A percentile compares a stretch with the other conserved stretches of the same genome.
phyloP scores from a whole-genome alignment of 352 stramenopile species.

The Phytophthora cryptogea region DNA sequence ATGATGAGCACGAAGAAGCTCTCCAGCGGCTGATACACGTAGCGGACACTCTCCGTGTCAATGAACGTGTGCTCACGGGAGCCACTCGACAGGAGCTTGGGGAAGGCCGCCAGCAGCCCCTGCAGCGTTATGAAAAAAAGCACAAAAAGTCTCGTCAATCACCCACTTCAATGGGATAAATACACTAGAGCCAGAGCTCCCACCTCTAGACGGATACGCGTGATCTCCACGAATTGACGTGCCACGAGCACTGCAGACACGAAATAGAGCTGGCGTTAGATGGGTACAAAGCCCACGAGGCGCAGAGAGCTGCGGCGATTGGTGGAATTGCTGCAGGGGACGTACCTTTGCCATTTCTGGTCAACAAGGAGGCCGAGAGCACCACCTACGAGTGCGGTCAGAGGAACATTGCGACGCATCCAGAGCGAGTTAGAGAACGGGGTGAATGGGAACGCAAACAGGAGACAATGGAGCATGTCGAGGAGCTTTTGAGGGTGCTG shows the following conservation, averaged over 20 bases:
- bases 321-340: neutral
- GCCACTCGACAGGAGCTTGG: constrained; percentile 96
- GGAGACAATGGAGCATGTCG: neutral
- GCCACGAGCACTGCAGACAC: constrained; percentile 89
- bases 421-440: constrained; percentile 21
- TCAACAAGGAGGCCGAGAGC: constrained; percentile 94
- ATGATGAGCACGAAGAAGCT: constrained; percentile 98
- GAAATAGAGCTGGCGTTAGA: constrained; percentile 13
- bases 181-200: neutral
- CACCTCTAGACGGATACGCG: constrained; percentile 96
- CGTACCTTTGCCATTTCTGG: constrained; percentile 94
- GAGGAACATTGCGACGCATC: constrained; percentile 15
- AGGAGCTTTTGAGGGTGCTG: neutral
- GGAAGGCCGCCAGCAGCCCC: constrained; percentile 98
- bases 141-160: neutral
- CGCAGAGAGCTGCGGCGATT: neutral
- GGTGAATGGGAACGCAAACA: neutral
- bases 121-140: constrained; percentile 20
- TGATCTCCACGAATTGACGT: constrained; percentile 99
- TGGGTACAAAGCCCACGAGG: neutral
- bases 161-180: neutral
- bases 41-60: constrained; percentile 98
- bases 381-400: constrained; percentile 81
- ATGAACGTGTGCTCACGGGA: constrained; percentile 98
- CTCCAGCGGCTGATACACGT: constrained; percentile 99